Evolutionary conservation across 495 filamentous ascomycete genomes (phyloP).

Genomic region (Penicillium manginii): DNA sequence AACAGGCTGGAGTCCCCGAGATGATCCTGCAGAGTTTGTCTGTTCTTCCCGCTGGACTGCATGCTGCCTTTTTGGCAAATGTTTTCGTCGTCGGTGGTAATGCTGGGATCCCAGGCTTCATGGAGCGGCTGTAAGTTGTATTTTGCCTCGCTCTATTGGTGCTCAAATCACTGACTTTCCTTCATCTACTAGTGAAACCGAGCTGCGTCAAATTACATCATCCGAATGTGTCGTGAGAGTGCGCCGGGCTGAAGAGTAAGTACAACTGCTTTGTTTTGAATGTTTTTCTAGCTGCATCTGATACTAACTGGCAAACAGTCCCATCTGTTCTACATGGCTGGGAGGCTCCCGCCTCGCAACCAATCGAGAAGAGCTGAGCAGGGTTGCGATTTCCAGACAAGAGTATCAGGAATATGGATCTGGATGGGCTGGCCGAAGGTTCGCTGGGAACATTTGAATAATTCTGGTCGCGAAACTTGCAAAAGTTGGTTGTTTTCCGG

Average conservation of each 20-base stretch:
- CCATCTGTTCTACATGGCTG: constrained; percentile 80
- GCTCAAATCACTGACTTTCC: neutral
- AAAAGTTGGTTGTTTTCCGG: constrained; percentile 6
- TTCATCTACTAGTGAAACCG: constrained; percentile 60
- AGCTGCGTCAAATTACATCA: constrained; percentile 75
- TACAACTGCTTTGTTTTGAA: constrained; percentile 11
- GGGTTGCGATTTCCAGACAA: constrained; percentile 74
- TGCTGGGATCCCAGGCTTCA: constrained; percentile 75
- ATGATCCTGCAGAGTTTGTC: constrained; percentile 79
- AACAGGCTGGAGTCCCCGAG: constrained; percentile 80
- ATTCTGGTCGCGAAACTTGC: constrained; percentile 6
- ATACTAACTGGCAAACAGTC: constrained; percentile 43
- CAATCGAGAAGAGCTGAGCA: constrained; percentile 62
- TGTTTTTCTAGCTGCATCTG: neutral
- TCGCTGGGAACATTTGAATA: constrained; percentile 49
- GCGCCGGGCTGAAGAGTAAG: constrained; percentile 65
- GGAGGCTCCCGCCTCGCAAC: constrained; percentile 78
- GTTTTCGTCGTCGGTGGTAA: constrained; percentile 90
- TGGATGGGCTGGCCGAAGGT: constrained; percentile 75
- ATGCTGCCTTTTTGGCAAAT: constrained; percentile 81
- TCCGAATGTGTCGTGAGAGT: constrained; percentile 78
- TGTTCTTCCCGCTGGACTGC: constrained; percentile 73
- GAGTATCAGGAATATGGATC: constrained; percentile 91
- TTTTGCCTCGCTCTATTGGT: neutral
- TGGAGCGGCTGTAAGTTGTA: constrained; percentile 68